Evolutionary conservation across 768 basidiomycete species (phyloP).

Genomic region (Tylopilus felleus): DNA sequence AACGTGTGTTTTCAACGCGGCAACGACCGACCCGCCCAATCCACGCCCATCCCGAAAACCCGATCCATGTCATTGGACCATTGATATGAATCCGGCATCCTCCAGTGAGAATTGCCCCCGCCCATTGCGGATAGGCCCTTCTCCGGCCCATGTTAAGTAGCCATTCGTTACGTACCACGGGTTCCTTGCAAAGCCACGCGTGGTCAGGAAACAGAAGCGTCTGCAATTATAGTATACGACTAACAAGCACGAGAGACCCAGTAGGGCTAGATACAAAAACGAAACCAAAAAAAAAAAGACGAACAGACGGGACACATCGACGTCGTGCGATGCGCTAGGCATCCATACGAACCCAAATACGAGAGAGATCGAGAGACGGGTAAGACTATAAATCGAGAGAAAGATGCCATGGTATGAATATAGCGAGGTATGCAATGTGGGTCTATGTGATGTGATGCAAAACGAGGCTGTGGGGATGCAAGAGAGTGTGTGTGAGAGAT

Average conservation of each 20-base stretch:
- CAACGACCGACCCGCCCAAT: no score
- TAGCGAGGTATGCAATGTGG: slow-evolving; percentile 34
- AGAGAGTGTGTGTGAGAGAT: neutral
- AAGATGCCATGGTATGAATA: slow-evolving; percentile 35
- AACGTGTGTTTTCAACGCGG: no score
- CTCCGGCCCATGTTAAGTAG: no score
- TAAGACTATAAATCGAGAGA: neutral
- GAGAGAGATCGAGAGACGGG: slow-evolving; percentile 3
- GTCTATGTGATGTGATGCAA: slow-evolving; percentile 28
- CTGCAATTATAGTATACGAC: slow-evolving; percentile 25
- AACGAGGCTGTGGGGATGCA: neutral
- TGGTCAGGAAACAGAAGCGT: neutral
- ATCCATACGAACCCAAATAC: slow-evolving; percentile 15
- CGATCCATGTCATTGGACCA: no score
- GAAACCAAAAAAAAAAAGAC: slow-evolving; percentile 7
- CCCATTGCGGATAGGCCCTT: no score
- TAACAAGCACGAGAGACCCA: slow-evolving; percentile 5
- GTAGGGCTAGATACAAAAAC: slow-evolving; percentile 23
- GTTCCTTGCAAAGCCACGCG: neutral
- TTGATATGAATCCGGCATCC: no score
- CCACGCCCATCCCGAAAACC: no score
- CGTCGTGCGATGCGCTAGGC: slow-evolving; percentile 18
- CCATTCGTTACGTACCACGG: neutral
- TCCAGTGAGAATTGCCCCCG: no score
- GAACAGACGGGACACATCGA: slow-evolving; percentile 1